Evolutionary conservation across 2,329 filamentous ascomycete genomes (phyloP).

Genomic region (Stachybotrys elegans): DNA sequence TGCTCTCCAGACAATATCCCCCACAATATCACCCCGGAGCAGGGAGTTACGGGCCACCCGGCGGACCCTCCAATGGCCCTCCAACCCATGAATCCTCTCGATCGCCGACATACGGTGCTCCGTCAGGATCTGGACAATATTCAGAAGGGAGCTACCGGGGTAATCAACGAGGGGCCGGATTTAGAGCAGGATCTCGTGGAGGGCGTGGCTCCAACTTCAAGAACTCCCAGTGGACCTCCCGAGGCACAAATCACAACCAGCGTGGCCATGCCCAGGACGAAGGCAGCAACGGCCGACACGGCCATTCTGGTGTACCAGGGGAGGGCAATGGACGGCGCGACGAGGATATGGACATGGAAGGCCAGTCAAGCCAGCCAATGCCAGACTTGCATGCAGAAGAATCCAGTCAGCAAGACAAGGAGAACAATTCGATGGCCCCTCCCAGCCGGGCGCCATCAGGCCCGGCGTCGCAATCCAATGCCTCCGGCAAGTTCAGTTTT

Average conservation of each 20-base stretch:
- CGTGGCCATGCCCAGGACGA: constrained; percentile 14
- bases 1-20: constrained; percentile 50
- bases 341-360: constrained; percentile 12
- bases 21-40: constrained; percentile 52
- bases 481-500: constrained; percentile 78
- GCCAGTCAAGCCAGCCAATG: constrained; percentile 19
- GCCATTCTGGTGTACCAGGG: constrained; percentile 7
- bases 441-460: constrained; percentile 49
- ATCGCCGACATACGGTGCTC: constrained; percentile 51
- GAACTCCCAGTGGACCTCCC: constrained; percentile 66
- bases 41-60: constrained; percentile 44
- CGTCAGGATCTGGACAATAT: constrained; percentile 52
- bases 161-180: constrained; percentile 48
- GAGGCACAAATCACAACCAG: constrained; percentile 13
- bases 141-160: constrained; percentile 41
- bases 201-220: constrained; percentile 57
- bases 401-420: constrained; percentile 28
- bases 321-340: constrained; percentile 11
- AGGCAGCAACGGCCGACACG: constrained; percentile 12
- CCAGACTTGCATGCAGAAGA: constrained; percentile 8
- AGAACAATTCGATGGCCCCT: constrained; percentile 46
- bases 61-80: constrained; percentile 49
- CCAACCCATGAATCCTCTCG: constrained; percentile 37
- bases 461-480: constrained; percentile 42
- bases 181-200: constrained; percentile 55